Conservation (phyloP, 306 rosid genomes). For the Pterocarpus macrocarpus region DNA sequence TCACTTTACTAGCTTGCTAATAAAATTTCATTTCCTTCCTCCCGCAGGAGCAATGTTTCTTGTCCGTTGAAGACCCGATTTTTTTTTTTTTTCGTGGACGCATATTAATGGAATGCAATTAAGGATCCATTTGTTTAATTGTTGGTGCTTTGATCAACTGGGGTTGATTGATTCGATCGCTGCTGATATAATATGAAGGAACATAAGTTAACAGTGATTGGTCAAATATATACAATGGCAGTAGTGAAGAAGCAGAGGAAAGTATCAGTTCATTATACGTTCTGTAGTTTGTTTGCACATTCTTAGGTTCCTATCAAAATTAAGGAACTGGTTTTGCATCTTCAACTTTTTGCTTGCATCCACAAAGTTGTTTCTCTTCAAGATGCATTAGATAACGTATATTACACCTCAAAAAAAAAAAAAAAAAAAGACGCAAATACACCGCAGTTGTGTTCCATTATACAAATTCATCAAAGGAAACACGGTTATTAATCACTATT, state of each 20-base stretch:
- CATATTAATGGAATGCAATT: slow-evolving; percentile 11
- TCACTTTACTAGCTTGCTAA: no score
- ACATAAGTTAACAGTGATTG: slow-evolving; percentile 87
- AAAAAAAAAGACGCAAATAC: no score
- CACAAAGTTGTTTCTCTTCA: no score
- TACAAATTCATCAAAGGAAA: no score
- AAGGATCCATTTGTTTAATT: not conserved
- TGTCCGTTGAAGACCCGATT: not conserved
- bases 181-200: slow-evolving; percentile 75
- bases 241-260: slow-evolving; percentile 93
- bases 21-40: not conserved
- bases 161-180: slow-evolving; percentile 80
- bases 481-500: no score
- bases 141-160: slow-evolving; percentile 43
- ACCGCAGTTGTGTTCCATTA: no score
- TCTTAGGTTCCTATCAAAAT: no score
- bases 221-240: slow-evolving; percentile 40
- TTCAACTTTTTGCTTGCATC: no score
- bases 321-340: no score
- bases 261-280: slow-evolving; percentile 38
- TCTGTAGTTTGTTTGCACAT: no score
- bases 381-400: no score
- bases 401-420: no score
- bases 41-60: not conserved
- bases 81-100: not conserved